Evolutionary conservation across 345 rosid genomes (phyloP).

Genomic region (Hibiscus syriacus): DNA sequence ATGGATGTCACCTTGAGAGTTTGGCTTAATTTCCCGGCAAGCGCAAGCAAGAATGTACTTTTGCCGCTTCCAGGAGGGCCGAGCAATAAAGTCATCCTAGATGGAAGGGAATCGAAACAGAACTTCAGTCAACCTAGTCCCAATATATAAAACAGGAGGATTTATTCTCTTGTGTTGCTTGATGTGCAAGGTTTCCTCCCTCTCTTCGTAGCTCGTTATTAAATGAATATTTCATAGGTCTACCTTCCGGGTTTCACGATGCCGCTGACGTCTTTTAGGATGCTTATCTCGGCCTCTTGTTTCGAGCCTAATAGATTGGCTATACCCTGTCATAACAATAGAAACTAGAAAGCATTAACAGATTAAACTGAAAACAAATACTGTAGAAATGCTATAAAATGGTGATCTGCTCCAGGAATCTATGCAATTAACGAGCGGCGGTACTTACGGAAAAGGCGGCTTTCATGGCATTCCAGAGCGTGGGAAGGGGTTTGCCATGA

Average conservation of each 20-base stretch:
- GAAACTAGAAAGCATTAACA: neutral
- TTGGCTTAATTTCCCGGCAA: slow-evolving; percentile 50
- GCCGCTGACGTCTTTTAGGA: slow-evolving; percentile 57
- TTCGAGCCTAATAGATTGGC: slow-evolving; percentile 15
- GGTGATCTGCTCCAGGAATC: neutral
- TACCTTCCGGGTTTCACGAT: slow-evolving; percentile 57
- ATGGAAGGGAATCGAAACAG: neutral
- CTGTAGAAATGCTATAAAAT: neutral
- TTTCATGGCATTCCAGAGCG: neutral
- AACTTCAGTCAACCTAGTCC: neutral
- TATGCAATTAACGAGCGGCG: neutral
- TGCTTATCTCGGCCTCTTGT: slow-evolving; percentile 31
- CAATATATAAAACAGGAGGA: neutral
- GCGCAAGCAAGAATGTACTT: slow-evolving; percentile 50
- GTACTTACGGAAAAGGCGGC: neutral
- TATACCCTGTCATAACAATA: neutral
- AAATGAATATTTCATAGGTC: neutral
- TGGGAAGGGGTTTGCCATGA: slow-evolving; percentile 10
- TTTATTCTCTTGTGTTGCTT: neutral
- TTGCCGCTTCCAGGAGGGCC: slow-evolving; percentile 92
- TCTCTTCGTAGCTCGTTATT: neutral
- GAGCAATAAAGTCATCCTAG: slow-evolving; percentile 62
- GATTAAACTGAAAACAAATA: neutral
- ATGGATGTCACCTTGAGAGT: slow-evolving; percentile 42
- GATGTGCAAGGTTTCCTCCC: neutral